Conservation (phyloP, 352 stramenopile genomes). For the Phytophthora pini region DNA sequence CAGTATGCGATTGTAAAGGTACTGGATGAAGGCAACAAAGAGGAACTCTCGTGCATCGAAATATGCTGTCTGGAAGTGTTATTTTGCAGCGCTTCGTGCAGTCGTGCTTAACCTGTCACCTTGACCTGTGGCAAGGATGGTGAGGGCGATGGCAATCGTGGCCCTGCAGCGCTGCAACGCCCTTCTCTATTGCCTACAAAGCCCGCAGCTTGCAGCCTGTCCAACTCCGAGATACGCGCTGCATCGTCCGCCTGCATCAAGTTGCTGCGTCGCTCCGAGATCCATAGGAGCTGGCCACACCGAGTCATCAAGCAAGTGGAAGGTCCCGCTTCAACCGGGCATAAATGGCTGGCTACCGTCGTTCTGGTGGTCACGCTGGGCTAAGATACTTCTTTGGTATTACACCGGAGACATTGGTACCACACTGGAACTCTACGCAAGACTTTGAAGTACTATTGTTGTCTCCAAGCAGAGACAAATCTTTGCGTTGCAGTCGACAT, state of each 20-base stretch:
- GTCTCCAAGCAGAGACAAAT: constrained; percentile 8
- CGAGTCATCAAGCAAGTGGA: constrained; percentile 14
- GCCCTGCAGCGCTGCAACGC: background rate
- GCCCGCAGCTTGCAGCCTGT: constrained; percentile 16
- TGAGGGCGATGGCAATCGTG: constrained; percentile 17
- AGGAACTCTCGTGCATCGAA: constrained; percentile 28
- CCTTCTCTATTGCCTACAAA: constrained; percentile 25
- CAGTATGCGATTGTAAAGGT: constrained; percentile 1
- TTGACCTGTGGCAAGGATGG: constrained; percentile 26
- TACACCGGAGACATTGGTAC: background rate
- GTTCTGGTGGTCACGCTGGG: constrained; percentile 2
- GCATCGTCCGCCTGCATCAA: constrained; percentile 1
- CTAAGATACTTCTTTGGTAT: constrained; percentile 8
- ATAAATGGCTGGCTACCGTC: constrained; percentile 22
- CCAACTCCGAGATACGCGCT: constrained; percentile 12
- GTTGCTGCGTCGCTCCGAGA: background rate
- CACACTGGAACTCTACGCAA: background rate
- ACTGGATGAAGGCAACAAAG: background rate
- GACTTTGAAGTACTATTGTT: background rate
- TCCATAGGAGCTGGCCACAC: background rate
- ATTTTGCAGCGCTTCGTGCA: constrained; percentile 8
- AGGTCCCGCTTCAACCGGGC: constrained; percentile 13
- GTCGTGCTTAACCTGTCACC: constrained; percentile 16
- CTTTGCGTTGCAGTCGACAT: constrained; percentile 4
- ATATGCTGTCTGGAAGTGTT: constrained; percentile 16